These are phyloP conservation scores for Ophiorrhiza pumila DNA, from an alignment of 257 asterid species.

Conservation along the genomic window DNA sequence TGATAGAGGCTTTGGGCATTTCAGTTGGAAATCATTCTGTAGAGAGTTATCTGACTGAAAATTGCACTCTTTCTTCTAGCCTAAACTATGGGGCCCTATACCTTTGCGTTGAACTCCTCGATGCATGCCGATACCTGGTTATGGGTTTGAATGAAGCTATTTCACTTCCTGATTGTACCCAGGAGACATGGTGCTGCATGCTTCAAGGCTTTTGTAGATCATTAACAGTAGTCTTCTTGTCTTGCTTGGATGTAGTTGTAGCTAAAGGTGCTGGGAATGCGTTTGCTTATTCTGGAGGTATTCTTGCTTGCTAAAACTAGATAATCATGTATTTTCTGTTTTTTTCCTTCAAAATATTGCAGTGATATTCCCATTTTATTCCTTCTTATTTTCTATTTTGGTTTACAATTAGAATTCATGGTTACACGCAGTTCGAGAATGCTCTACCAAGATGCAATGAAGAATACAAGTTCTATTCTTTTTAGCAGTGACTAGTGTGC, in stretches of 20 bases:
- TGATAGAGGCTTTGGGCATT: conserved; percentile 56
- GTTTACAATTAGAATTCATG: background rate
- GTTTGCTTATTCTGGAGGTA: conserved; percentile 60
- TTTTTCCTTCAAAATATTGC: background rate
- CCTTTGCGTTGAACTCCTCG: conserved; percentile 69
- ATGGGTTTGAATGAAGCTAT: conserved; percentile 32
- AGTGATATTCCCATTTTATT: background rate
- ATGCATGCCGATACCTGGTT: conserved; percentile 64
- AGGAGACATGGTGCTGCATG: conserved; percentile 49
- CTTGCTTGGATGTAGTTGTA: conserved; percentile 35
- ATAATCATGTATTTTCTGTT: background rate
- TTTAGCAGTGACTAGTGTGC: background rate
- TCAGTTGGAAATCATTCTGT: conserved; percentile 43
- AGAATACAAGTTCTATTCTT: background rate
- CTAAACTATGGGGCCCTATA: conserved; percentile 58
- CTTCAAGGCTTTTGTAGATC: conserved; percentile 44
- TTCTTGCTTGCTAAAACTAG: conserved; percentile 13
- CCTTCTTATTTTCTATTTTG: background rate
- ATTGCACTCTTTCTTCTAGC: conserved; percentile 26
- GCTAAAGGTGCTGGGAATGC: conserved; percentile 40
- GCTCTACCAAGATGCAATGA: background rate
- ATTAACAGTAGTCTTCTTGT: conserved; percentile 44
- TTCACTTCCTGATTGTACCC: conserved; percentile 28
- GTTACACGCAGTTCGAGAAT: background rate
- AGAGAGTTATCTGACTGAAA: conserved; percentile 27